Base-by-base conservation (phyloP, 2,329 filamentous ascomycete genomes). In the Ophidiomyces ophidiicola region DNA sequence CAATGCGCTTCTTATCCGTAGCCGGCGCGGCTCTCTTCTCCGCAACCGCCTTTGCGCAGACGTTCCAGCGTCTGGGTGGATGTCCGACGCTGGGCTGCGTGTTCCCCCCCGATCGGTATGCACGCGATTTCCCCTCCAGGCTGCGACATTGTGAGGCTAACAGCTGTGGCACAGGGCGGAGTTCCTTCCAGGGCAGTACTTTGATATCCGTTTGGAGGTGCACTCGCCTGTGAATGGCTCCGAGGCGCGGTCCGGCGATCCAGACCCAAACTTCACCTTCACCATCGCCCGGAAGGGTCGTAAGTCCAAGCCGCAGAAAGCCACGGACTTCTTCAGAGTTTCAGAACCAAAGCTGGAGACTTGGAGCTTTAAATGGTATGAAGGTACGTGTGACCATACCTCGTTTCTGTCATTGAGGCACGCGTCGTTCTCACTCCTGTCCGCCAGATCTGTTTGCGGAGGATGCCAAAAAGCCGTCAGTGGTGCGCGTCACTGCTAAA, bases 301-400 rank as follows among this genome's bases (percentile, higher is more conserved):
- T 7, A 23, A 39, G 7, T 61, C 60, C 35, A 55, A 63, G 43
- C 56, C 71, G 18, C 62, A 73, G 54, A 62, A 69, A 41, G 74
- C 77, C 28, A 66, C 76, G 11, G 63, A 75, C 28, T 86, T 74
- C 62, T 88, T 90, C 63, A 67, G 68, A n/a, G 53, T 80, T 24
- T 52, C 70, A 2, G 82, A 88, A 56, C 79, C 83, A 14, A 61
- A 74, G 56, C 63, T 90, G 11, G 84, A 92, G 68, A 78, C 69
- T 47, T 92, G 84, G 84, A 72, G 77, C 48, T 90, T 90, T 55
- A 70, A 70, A n/a, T 90, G 81, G 80, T 88, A 74, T 53, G 84
- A 88, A 65, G 80, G 66, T 70, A 53, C 42, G 59, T 7, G n/a
- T 32, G 10, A 10, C n/a, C 14, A 21, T 40, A 10, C 20, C 20